Evolutionary conservation across 768 basidiomycete species (phyloP).

Genomic region (Asterophora lycoperdoides): DNA sequence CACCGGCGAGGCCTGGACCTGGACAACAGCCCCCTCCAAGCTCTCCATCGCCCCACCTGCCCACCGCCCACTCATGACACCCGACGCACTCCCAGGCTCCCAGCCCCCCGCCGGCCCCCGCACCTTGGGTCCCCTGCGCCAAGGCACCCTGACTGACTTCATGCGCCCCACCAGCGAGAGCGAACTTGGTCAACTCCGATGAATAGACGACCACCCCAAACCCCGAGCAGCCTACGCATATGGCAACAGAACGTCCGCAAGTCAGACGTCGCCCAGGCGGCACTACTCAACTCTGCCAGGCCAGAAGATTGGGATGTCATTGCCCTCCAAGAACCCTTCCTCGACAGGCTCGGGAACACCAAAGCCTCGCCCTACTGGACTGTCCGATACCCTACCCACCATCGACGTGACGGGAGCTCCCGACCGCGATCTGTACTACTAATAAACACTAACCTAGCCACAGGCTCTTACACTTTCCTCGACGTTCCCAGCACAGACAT

Average conservation of each 20-base stretch:
- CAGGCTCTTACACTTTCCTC: slow-evolving; percentile 1
- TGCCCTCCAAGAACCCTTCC: slow-evolving; percentile 29
- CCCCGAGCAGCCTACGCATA: slow-evolving; percentile 12
- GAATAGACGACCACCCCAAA: neutral
- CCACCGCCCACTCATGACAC: no score
- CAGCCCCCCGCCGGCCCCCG: neutral
- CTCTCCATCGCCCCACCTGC: neutral
- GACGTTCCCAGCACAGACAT: neutral
- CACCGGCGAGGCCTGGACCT: neutral
- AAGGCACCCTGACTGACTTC: no score
- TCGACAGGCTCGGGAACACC: slow-evolving; percentile 15
- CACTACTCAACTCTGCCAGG: slow-evolving; percentile 12
- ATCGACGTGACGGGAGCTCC: neutral
- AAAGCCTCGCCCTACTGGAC: neutral
- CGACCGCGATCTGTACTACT: neutral
- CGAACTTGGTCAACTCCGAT: neutral
- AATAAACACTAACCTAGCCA: neutral
- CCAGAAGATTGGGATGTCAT: slow-evolving; percentile 22
- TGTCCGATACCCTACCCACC: neutral
- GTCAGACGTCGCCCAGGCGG: slow-evolving; percentile 16
- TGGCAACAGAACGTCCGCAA: slow-evolving; percentile 28
- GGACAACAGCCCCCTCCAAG: neutral
- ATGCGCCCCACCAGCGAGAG: no score
- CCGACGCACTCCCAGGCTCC: neutral
- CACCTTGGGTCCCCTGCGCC: neutral